These are phyloP conservation scores for Neurospora sp. DNA, from an alignment of 495 filamentous ascomycete species.

Conservation along the genomic window DNA sequence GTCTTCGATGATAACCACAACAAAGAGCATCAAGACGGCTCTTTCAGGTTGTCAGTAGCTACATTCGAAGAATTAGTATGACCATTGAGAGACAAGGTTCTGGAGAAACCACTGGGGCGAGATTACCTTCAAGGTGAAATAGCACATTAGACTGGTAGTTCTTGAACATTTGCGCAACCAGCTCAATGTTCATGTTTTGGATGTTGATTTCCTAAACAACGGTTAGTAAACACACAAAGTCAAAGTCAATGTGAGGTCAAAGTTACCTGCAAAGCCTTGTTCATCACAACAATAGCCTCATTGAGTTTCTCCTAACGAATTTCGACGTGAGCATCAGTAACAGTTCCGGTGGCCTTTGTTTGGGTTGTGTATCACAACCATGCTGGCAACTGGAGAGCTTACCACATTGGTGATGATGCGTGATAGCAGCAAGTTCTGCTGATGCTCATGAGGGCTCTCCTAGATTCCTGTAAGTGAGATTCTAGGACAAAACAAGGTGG, in stretches of 20 bases:
- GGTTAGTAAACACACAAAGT: background rate
- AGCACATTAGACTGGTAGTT: constrained; percentile 98
- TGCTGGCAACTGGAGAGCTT: constrained; percentile 24
- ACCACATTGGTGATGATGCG: constrained; percentile 98
- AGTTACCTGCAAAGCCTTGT: constrained; percentile 74
- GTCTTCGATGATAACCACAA: background rate
- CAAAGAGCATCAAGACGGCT: constrained; percentile 49
- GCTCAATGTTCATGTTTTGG: constrained; percentile 95
- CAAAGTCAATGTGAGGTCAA: background rate
- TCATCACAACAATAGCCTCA: constrained; percentile 83
- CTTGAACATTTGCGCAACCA: constrained; percentile 99
- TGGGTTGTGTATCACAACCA: constrained; percentile 1
- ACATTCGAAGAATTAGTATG: background rate
- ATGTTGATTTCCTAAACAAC: constrained; percentile 82
- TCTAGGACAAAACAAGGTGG: background rate
- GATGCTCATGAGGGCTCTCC: constrained; percentile 97
- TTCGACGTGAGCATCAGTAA: constrained; percentile 1
- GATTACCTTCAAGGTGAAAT: constrained; percentile 89
- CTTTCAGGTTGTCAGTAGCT: constrained; percentile 82
- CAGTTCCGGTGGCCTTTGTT: background rate
- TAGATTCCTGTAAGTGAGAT: constrained; percentile 25
- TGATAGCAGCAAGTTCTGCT: constrained; percentile 84
- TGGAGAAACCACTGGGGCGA: background rate
- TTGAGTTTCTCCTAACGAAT: constrained; percentile 83
- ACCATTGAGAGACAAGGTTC: background rate